Base-by-base conservation (phyloP, 345 rosid species). In the Salix suchowensis region DNA sequence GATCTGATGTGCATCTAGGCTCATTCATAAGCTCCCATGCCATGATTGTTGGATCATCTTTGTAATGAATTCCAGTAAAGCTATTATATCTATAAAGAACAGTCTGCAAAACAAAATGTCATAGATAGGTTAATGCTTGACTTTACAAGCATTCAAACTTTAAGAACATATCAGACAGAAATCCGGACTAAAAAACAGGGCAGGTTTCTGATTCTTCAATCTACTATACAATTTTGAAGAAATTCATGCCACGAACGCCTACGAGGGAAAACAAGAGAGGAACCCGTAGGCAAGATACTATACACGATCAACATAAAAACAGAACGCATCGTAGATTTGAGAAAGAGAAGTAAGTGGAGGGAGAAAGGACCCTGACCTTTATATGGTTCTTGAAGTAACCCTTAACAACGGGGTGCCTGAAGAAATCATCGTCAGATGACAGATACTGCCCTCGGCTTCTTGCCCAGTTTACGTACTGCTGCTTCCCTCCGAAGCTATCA, bases 21-120 rank as follows among this genome's bases (percentile, higher is more conserved):
- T 81, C 84, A 55, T 81, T 81, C 81, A 81, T 81, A 5, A 81
- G 84, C 60, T 74, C 77, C 79, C 85, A 81, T 16, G 84, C 84
- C 84, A 81, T 81, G 68, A 81, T 81, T 40, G 81, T 77, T 40
- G 84, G 76, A 69, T 81, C 84, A 54, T 81, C 81, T 70, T 77
- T 81, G 75, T 81, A 81, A 13, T 34, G 81, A 70, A 77, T 70
- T 40, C 80, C 67, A 52, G 78, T 77, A 74, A 68, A 77, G 54
- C 75, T 81, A 68, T 77, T 81, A 34, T 70, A 65, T 77, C 84
- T 73, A 78, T 81, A 74, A 3, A 81, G 75, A 69, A 81, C 84
- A 28, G 81, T 74, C 84, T 81, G 78, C 78, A 65, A 64, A 55
- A 68, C 16, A 44, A 75, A 74, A 23, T 16, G 18, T 52, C 10